Base-by-base conservation (phyloP, 768 basidiomycete species). In the Lentinula aciculospora region DNA sequence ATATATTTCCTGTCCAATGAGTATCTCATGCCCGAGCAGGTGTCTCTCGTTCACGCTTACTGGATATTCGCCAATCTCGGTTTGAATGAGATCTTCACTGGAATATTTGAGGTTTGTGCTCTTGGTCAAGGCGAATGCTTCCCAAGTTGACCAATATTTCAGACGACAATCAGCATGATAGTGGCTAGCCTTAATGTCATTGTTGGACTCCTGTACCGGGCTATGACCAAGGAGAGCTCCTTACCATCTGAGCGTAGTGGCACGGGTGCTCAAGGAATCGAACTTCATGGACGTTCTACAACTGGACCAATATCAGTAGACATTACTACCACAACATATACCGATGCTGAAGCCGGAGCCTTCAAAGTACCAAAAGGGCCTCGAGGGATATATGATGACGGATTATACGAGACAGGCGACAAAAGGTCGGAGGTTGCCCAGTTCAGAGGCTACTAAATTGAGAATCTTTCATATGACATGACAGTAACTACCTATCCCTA, bases 31-130 rank as follows among this genome's bases (percentile, higher is more conserved):
- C 13, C 25, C 27, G 1, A 8, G 4, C 31, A 53, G 51, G 51
- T 53, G 4, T 53, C 51, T 13, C 51, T 53, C 7, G 51, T 53
- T 21, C 51, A 53, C 28, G 51, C 51, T 1, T 53, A 53, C 23
- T 53, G 51, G 51, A 53, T 53, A 13, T 53, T 53, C 17, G 51
- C 51, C 51, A 53, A 53, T 21, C 51, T 32, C 19, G 51, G 51
- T 21, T 25, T 53, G 23, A 53, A 53, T 53, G 51, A 53, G 25
- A 53, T 53, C 34, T 53, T 53, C 23, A 53, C 51, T 39, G 51
- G 51, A 25, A 53, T 53, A 23, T 39, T 53, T 23, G 51, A 53
- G 34, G 51, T 53, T 7, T 5, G 49, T 32, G n/a, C n/a, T 23
- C n/a, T 10, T 39, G 34, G 1, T 15, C 3, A 17, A 8, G 3